Conservation (phyloP, 1,139 yeast species). For the Geotrichum aggregatum region DNA sequence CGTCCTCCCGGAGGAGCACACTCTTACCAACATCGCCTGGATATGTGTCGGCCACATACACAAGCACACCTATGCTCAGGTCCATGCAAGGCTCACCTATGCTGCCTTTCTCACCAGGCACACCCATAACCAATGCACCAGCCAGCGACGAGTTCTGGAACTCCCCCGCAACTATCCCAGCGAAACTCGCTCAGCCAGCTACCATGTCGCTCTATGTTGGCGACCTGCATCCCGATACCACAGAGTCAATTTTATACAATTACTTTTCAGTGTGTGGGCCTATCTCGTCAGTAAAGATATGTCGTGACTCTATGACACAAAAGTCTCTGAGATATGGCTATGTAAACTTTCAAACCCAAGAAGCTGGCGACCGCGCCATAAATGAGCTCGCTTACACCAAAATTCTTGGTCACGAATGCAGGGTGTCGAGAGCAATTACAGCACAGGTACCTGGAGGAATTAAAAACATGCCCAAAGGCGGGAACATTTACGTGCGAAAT, state of each 20-base stretch:
- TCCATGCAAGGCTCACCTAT: conserved; percentile 1
- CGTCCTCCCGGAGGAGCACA: conserved; percentile 6
- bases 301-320: conserved; percentile 40
- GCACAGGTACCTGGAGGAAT: conserved; percentile 24
- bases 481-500: conserved; percentile 31
- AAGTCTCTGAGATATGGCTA: conserved; percentile 51
- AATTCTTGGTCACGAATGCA: conserved; percentile 43
- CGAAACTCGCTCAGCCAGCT: neutral
- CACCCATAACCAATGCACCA: neutral
- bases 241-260: conserved; percentile 41
- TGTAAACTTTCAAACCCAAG: conserved; percentile 41
- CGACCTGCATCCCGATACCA: conserved; percentile 43
- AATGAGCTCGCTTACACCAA: conserved; percentile 46
- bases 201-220: conserved; percentile 46
- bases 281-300: conserved; percentile 47
- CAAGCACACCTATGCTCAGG: neutral
- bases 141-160: neutral
- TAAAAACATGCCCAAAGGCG: conserved; percentile 33
- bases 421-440: conserved; percentile 52
- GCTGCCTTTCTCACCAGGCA: neutral
- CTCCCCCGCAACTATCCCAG: neutral
- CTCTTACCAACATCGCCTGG: neutral
- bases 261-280: conserved; percentile 41
- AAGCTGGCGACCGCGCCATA: conserved; percentile 43
- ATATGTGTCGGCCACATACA: neutral